Percentiles rank a stretch among this genome's conserved stretches.
Evolutionary conservation across 2,329 filamentous ascomycete genomes (phyloP).

Genomic region (Claviceps spartinae): DNA sequence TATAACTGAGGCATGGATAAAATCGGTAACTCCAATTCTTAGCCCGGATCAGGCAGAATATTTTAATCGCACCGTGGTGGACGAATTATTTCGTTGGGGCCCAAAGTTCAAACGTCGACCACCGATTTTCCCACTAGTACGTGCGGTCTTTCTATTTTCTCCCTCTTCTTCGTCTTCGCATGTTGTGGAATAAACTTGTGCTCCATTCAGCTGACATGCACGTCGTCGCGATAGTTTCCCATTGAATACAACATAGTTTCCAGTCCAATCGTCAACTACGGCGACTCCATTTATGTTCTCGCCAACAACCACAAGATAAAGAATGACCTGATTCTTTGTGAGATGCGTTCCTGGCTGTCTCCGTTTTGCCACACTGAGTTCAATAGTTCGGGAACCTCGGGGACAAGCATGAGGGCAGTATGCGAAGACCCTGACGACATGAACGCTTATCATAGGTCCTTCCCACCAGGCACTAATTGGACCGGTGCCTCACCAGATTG

Average conservation of each 20-base stretch:
- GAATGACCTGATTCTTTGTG: slow-evolving; percentile 50
- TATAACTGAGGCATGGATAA: slow-evolving; percentile 23
- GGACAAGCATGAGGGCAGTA: slow-evolving; percentile 43
- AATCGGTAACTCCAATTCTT: slow-evolving; percentile 20
- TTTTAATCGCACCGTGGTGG: slow-evolving; percentile 45
- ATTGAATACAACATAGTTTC: slow-evolving; percentile 51
- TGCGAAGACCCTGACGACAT: slow-evolving; percentile 45
- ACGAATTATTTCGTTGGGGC: slow-evolving; percentile 59
- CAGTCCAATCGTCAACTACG: slow-evolving; percentile 31
- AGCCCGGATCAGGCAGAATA: slow-evolving; percentile 18
- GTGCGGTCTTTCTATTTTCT: too few relatives aligned
- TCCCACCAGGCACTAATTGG: slow-evolving; percentile 17
- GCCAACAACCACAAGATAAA: slow-evolving; percentile 28
- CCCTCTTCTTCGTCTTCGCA: not conserved
- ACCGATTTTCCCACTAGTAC: slow-evolving; percentile 26
- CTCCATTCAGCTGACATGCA: not conserved
- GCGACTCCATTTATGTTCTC: slow-evolving; percentile 52
- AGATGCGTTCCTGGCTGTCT: slow-evolving; percentile 49
- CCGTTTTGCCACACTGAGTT: slow-evolving; percentile 53
- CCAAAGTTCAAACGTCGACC: slow-evolving; percentile 33
- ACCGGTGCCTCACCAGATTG: slow-evolving; percentile 32
- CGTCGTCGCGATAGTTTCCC: slow-evolving; percentile 30
- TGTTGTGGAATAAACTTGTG: not conserved
- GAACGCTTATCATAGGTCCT: slow-evolving; percentile 39
- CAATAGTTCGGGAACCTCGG: slow-evolving; percentile 39